Conservation (phyloP, 2,329 filamentous ascomycete species). For the Diaporthe nobilis region DNA sequence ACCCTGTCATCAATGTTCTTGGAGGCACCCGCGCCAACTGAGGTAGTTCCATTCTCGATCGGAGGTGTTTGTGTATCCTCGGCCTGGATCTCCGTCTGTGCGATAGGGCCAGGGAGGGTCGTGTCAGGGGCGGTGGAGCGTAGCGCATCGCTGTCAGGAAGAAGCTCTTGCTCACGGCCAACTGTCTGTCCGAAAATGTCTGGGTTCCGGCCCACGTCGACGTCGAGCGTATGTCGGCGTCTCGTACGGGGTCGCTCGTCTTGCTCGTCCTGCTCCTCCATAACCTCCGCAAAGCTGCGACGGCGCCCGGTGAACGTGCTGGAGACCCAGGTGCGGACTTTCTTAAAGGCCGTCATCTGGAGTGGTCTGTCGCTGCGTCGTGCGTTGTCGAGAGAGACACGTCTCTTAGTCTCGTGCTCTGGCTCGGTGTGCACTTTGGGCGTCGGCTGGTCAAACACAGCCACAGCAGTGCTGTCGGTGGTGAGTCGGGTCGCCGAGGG, state of each 20-base stretch:
- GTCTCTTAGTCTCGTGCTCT: slow-evolving; percentile 49
- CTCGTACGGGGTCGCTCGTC: slow-evolving; percentile 32
- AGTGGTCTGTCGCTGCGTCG: slow-evolving; percentile 48
- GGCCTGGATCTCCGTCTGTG: not conserved
- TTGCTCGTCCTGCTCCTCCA: not conserved
- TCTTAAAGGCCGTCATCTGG: slow-evolving; percentile 37
- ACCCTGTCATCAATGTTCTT: not conserved
- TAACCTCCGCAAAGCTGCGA: slow-evolving; percentile 46
- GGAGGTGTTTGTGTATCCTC: not conserved
- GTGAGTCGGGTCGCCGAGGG: not conserved
- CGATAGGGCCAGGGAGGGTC: not conserved
- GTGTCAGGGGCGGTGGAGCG: not conserved
- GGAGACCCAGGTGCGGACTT: slow-evolving; percentile 18
- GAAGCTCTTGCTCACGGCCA: too few species aligned
- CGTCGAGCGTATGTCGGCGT: slow-evolving; percentile 47
- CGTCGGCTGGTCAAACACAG: slow-evolving; percentile 49
- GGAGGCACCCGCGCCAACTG: not conserved
- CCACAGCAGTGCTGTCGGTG: not conserved
- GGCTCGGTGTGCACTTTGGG: slow-evolving; percentile 44
- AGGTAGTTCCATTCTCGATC: not conserved
- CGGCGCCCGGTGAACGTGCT: slow-evolving; percentile 45
- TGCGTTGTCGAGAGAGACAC: slow-evolving; percentile 48
- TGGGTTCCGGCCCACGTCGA: slow-evolving; percentile 52
- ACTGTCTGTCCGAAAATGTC: slow-evolving; percentile 51
- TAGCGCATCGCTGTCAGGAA: not conserved